Evolutionary conservation across 306 rosid genomes (phyloP).

Genomic region (Gillenia trifoliata): DNA sequence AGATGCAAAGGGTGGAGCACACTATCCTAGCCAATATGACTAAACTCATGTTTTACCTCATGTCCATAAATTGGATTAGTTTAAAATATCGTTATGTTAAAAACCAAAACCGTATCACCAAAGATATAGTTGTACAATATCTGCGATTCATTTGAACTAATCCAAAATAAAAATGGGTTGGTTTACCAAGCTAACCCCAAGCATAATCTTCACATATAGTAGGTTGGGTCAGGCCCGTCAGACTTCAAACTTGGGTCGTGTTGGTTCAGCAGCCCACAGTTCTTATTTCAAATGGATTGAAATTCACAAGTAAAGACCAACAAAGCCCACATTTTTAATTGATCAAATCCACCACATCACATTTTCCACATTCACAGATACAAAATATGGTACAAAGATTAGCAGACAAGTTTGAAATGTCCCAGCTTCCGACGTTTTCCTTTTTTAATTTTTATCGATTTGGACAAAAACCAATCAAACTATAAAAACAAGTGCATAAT

Average conservation of each 20-base stretch:
- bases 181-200: neutral
- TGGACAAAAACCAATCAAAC: neutral
- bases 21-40: too few relatives aligned
- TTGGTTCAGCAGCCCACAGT: neutral
- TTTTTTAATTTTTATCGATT: neutral
- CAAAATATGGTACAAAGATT: neutral
- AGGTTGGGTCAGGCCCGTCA: neutral
- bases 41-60: too few relatives aligned
- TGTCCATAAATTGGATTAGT: too few relatives aligned
- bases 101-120: too few relatives aligned
- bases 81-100: too few relatives aligned
- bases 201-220: neutral
- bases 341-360: neutral
- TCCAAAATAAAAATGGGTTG: neutral
- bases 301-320: neutral
- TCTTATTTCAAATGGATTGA: neutral
- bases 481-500: neutral
- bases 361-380: too few relatives aligned
- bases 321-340: neutral
- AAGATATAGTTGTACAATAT: too few relatives aligned
- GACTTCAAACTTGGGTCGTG: neutral
- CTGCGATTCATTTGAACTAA: neutral
- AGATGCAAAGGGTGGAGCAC: too few relatives aligned
- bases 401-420: neutral
- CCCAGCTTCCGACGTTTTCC: neutral